Evolutionary conservation across 2,329 filamentous ascomycete species (phyloP).

Genomic region (Venturia aucupariae): DNA sequence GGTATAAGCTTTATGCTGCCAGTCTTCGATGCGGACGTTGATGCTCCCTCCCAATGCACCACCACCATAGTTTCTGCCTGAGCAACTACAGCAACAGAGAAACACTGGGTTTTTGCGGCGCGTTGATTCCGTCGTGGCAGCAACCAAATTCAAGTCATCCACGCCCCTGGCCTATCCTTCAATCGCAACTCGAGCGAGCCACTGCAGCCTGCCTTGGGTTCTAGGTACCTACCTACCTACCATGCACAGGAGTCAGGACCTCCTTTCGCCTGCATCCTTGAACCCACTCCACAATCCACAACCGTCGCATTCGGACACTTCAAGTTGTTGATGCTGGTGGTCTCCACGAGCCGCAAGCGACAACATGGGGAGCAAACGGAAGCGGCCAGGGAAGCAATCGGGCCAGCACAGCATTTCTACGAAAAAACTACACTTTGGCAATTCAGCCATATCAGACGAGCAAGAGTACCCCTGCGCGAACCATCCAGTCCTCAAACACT

Average conservation of each 20-base stretch:
- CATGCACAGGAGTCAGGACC: too few species aligned
- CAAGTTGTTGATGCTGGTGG: not conserved
- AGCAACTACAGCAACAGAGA: not conserved
- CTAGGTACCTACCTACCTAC: too few species aligned
- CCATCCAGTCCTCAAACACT: slow-evolving; percentile 58
- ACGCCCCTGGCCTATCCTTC: too few species aligned
- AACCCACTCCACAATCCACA: not conserved
- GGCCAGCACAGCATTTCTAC: not conserved
- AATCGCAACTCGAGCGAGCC: not conserved
- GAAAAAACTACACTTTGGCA: not conserved
- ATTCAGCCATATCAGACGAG: slow-evolving; percentile 19
- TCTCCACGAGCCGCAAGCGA: not conserved
- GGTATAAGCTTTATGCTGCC: not conserved
- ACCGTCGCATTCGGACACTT: too few species aligned
- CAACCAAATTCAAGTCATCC: not conserved
- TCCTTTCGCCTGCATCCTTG: not conserved
- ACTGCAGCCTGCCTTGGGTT: too few species aligned
- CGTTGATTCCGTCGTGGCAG: not conserved
- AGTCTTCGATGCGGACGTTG: not conserved
- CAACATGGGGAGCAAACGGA: slow-evolving; percentile 13
- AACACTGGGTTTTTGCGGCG: not conserved
- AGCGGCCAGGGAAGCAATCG: slow-evolving; percentile 10
- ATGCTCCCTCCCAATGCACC: not conserved
- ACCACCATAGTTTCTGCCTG: too few species aligned
- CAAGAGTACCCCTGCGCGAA: slow-evolving; percentile 15